Evolutionary conservation across 2,329 filamentous ascomycete genomes (phyloP), one percentile per base, ranked within the genome.

Genomic region (Aspergillus transmontanensis): DNA sequence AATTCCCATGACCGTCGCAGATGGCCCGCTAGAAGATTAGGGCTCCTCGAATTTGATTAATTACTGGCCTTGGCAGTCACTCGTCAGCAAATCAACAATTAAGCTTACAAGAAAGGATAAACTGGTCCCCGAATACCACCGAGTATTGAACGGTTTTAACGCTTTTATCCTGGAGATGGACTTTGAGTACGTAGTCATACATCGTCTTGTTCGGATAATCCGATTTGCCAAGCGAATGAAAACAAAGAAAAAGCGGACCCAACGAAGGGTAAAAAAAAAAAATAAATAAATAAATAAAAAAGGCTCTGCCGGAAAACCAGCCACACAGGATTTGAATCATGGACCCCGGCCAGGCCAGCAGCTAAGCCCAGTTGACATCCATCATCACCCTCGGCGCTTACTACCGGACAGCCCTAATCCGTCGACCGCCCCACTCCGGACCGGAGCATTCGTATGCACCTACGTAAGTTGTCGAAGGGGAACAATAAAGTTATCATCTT

Each of bases 391-490:
- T 53, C 57, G 57, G 57, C 23, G 51, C 57, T 19, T 48, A 39
- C 57, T 39, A 51, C 46, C 46, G 34, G 46, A 9, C 21, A 54
- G 26, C 48, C 46, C 58, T 59, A 54, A 53, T 41, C 36, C 48
- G 7, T 50, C 23, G 46, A 21, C 39, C 45, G 60, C 59, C 64
- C 64, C 64, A 66, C 64, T 11, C 34, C 26, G 51, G 23, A 48
- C 60, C 55, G 61, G 64, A 61, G 66, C 56, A 69, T 70, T 69
- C 68, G 68, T 70, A 69, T 64, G 66, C 61, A 64, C 32, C 65
- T 68, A 70, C 68, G 68, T 69, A 70, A 67, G 64, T 66, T 56
- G 60, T 26, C 53, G 36, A 45, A 56, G 45, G 39, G 14, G 16
- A 41, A 45, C 26, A 54, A 36, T 60, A 57, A 63, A 60, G 46